phyloP scores from a whole-genome alignment of 768 basidiomycete species.

The Rhodotorula graminis region DNA sequence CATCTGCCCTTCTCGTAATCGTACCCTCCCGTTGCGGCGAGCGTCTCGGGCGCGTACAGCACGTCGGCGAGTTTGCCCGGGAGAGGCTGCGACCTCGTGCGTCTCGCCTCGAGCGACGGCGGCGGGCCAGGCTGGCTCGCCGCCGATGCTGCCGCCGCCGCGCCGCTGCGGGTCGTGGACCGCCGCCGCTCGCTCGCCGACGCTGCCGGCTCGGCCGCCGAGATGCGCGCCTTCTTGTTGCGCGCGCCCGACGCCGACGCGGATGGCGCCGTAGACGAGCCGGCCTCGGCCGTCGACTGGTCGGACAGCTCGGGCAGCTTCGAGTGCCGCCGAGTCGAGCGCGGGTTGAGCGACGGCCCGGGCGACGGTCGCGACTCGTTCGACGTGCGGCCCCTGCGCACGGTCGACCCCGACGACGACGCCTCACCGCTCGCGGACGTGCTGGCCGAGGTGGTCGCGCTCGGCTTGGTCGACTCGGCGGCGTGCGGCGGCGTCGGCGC shows the following conservation, averaged over 20 bases:
- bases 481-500: not conserved
- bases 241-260: not conserved
- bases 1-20: conserved; percentile 26
- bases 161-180: not conserved
- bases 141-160: not conserved
- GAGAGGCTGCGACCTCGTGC: conserved; percentile 25
- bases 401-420: not conserved
- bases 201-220: not conserved
- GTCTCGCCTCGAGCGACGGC: not conserved
- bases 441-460: not conserved
- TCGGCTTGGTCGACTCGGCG: not conserved
- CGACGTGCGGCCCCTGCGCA: not conserved
- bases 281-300: too few relatives aligned
- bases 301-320: conserved; percentile 1
- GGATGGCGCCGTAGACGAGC: too few relatives aligned
- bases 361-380: not conserved
- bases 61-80: conserved; percentile 27
- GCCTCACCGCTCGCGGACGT: not conserved
- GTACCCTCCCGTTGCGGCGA: conserved; percentile 19
- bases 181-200: not conserved
- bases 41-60: conserved; percentile 26
- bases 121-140: not conserved
- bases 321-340: conserved; percentile 4
- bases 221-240: conserved; percentile 20
- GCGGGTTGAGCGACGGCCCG: not conserved